Evolutionary conservation across 768 basidiomycete species (phyloP), one percentile per base, ranked within the genome.

Genomic region (Calocera cornea): DNA sequence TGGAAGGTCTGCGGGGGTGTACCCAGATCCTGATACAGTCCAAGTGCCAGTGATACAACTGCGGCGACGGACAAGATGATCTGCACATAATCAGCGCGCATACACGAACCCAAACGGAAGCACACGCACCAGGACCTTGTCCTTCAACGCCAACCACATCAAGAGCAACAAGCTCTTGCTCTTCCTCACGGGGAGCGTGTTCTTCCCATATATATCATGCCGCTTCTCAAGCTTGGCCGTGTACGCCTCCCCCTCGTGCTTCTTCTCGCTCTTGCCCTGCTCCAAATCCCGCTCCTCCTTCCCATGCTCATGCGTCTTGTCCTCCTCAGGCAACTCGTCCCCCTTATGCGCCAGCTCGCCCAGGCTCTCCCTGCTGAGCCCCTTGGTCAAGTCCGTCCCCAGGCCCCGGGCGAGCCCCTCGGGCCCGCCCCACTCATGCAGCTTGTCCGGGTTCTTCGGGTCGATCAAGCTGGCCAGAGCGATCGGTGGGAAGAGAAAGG

Each of bases 11-110:
- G 80, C 2, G 83, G 83, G 0, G 85, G 79, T 0, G 82, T 81
- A 12, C 95, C 95, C 74, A 97, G 89, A 74, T 94, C 92, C 75
- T 95, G 90, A 77, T 97, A 97, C 33, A 99, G 78, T 22, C 97
- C 97, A 16, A 98, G 84, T 14, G 93, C 94, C 50, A 99, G 81
- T 17, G 97, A 97, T 41, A 99, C 83, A 41, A 91, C 85, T 1
- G 97, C 97, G 60, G 95, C 92, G 73, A 98, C 84, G 19, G 90
- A 92, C 41, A 98, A 83, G 64, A 99, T 75, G 69, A 98, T 84
- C 91, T 95, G 74, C 27, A 31, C 31, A 10, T 60, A 5, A 33
- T 60, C 54, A 60, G 54, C 54, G 10, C 31, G 24, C 22, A 12
- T 7, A 41, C 33, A 29, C 22, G n/a, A 27, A 67, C 34, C 40